Evolutionary conservation across 345 rosid species (phyloP).

Genomic region (Durio zibethinus): DNA sequence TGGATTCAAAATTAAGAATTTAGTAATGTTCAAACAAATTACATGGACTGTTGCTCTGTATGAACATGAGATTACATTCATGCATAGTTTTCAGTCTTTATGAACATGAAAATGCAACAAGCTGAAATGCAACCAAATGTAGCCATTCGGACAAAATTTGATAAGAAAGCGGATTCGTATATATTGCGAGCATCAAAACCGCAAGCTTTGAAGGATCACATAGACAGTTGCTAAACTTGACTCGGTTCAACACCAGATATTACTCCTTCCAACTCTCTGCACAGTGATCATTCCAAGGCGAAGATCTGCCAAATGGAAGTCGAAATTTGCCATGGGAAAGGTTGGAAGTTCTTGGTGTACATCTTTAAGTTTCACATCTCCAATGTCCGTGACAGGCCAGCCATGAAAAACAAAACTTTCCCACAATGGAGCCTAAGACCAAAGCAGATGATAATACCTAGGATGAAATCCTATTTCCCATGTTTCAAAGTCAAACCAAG

Average conservation of each 20-base stretch:
- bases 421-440: neutral
- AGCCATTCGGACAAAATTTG: no score
- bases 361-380: neutral
- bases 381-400: neutral
- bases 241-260: neutral
- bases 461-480: slow-evolving; percentile 12
- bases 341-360: neutral
- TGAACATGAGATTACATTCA: no score
- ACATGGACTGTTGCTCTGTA: no score
- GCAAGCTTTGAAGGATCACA: no score
- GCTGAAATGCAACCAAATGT: no score
- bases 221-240: neutral
- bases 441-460: neutral
- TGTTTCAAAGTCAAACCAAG: slow-evolving; percentile 9
- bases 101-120: no score
- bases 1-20: no score
- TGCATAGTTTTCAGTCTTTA: no score
- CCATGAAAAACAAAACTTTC: neutral
- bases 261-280: neutral
- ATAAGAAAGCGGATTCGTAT: no score
- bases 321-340: neutral
- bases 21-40: no score
- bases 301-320: neutral
- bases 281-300: neutral
- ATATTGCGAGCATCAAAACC: no score